These are phyloP conservation scores for Ophiostoma sp. DNA, from an alignment of 2,329 filamentous ascomycete genomes.

Conservation along the genomic window DNA sequence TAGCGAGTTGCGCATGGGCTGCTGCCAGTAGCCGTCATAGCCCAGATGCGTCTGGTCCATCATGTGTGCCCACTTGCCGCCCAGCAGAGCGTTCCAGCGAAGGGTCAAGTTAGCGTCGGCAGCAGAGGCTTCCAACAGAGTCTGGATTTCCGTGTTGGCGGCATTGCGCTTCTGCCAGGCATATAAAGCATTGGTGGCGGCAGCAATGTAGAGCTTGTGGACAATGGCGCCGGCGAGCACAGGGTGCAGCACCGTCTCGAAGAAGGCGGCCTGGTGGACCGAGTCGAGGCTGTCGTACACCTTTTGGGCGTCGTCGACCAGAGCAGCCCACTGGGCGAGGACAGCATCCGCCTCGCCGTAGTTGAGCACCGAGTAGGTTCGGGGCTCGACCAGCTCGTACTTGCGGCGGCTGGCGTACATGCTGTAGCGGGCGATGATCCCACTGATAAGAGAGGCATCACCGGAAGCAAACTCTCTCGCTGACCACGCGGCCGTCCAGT, in stretches of 20 bases:
- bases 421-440: constrained; percentile 57
- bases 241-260: constrained; percentile 62
- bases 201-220: constrained; percentile 53
- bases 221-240: constrained; percentile 58
- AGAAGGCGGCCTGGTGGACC: constrained; percentile 58
- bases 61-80: constrained; percentile 64
- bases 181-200: constrained; percentile 54
- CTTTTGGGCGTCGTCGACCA: constrained; percentile 55
- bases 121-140: constrained; percentile 56
- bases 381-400: constrained; percentile 61
- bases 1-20: constrained; percentile 69
- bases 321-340: constrained; percentile 54
- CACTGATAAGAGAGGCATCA: constrained; percentile 47
- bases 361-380: constrained; percentile 61
- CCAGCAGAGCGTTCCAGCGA: constrained; percentile 57
- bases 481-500: constrained; percentile 56
- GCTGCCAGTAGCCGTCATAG: constrained; percentile 63
- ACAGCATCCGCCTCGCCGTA: constrained; percentile 64
- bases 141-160: constrained; percentile 55
- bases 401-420: constrained; percentile 58
- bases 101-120: constrained; percentile 57
- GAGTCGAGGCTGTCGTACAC: constrained; percentile 56
- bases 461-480: constrained; percentile 54
- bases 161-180: constrained; percentile 55
- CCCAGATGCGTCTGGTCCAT: constrained; percentile 61